These are phyloP conservation scores for Populus nigra DNA, from an alignment of 345 rosid genomes.

Conservation along the genomic window DNA sequence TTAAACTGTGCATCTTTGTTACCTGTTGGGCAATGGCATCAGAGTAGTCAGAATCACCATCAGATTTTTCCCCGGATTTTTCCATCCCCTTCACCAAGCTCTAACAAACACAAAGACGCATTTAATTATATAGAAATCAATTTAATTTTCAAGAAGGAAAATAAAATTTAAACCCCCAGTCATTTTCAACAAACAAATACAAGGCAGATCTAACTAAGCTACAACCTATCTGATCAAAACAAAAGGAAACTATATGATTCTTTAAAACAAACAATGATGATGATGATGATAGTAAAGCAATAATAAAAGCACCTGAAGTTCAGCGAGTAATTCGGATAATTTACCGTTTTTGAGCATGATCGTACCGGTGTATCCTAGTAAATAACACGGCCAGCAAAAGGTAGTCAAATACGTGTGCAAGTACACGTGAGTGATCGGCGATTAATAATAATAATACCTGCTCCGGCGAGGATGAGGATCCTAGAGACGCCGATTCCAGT, in stretches of 20 bases:
- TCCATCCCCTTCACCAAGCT: slow-evolving; percentile 54
- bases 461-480: slow-evolving; percentile 77
- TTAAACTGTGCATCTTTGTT: slow-evolving; percentile 14
- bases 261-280: not conserved
- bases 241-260: not conserved
- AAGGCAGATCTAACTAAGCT: not conserved
- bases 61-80: slow-evolving; percentile 50
- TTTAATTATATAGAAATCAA: not conserved
- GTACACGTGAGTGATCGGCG: not conserved
- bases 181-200: not conserved
- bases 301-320: slow-evolving; percentile 55
- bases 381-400: not conserved
- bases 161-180: not conserved
- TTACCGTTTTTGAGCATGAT: slow-evolving; percentile 74
- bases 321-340: slow-evolving; percentile 70
- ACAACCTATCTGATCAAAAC: not conserved
- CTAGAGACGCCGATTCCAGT: slow-evolving; percentile 63
- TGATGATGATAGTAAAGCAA: not conserved
- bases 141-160: not conserved
- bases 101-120: slow-evolving; percentile 26
- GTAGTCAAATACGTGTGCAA: not conserved
- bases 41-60: slow-evolving; percentile 52
- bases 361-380: slow-evolving; percentile 74
- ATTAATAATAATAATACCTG: slow-evolving; percentile 40
- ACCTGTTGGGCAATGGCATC: slow-evolving; percentile 78